A percentile compares a stretch with the other conserved stretches of the same genome.
Evolutionary conservation across 208 protist genomes (phyloP).

Genomic region (Crithidia acanthocephali): DNA sequence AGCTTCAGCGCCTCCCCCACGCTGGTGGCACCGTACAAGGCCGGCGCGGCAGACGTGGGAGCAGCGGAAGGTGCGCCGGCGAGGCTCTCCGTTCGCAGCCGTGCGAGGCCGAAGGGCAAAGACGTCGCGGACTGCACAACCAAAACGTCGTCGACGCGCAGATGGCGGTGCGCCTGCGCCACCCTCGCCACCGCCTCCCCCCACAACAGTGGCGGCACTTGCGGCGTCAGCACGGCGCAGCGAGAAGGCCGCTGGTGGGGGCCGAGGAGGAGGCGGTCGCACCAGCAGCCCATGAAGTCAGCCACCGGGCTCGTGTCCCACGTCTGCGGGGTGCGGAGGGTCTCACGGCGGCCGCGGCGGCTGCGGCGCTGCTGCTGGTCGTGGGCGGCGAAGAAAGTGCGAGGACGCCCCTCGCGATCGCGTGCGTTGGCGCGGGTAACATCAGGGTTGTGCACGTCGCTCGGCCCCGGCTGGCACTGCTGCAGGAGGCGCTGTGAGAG

Average conservation of each 20-base stretch:
- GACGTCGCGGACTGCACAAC: conserved; percentile 43
- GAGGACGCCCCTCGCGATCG: conserved; percentile 58
- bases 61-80: not conserved
- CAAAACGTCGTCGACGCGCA: conserved; percentile 52
- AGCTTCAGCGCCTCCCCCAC: conserved; percentile 31
- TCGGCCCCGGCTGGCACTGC: conserved; percentile 58
- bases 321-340: conserved; percentile 54
- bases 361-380: conserved; percentile 3
- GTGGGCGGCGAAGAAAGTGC: conserved; percentile 39
- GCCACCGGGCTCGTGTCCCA: conserved; percentile 76
- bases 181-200: conserved; percentile 68
- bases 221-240: conserved; percentile 70
- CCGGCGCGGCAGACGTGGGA: too few species aligned
- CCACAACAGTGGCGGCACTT: conserved; percentile 38
- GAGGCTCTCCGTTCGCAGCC: conserved; percentile 9
- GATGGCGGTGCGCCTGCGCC: conserved; percentile 57
- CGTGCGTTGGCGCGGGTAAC: conserved; percentile 49
- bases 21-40: conserved; percentile 7
- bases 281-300: conserved; percentile 84
- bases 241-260: conserved; percentile 52
- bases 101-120: conserved; percentile 63
- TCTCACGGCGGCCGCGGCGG: conserved; percentile 7
- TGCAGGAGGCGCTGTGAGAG: conserved; percentile 57
- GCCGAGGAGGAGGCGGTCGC: conserved; percentile 83
- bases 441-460: conserved; percentile 81